Conservation (phyloP, 1,284 basidiomycete species). For the Rhodofomes roseus region DNA sequence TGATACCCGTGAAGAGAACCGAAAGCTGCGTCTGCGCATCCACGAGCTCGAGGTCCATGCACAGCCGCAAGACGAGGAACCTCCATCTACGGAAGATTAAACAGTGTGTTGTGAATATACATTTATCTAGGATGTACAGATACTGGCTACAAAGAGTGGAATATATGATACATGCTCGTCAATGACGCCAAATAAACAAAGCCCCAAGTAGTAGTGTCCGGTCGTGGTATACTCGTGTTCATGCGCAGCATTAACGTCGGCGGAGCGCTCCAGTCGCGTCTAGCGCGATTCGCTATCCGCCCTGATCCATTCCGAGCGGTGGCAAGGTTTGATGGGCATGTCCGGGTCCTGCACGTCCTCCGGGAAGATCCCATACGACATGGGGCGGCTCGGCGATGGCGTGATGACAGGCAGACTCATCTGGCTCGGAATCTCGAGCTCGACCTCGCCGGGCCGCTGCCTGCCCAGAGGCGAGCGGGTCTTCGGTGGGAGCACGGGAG, state of each 20-base stretch:
- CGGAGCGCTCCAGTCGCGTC: background rate
- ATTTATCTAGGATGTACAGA: background rate
- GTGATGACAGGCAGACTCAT: constrained; percentile 10
- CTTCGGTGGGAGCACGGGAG: constrained; percentile 14
- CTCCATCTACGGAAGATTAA: background rate
- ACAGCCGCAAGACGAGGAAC: background rate
- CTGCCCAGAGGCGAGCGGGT: background rate
- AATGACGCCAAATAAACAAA: background rate
- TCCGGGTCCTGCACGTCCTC: constrained; percentile 44
- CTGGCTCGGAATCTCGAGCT: background rate
- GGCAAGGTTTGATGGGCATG: constrained; percentile 49
- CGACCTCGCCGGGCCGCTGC: background rate
- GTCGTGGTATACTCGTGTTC: background rate
- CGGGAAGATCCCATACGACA: constrained; percentile 36
- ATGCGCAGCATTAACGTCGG: background rate
- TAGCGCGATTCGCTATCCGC: constrained; percentile 32
- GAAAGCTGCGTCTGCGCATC: constrained; percentile 33
- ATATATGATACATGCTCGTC: constrained; percentile 1
- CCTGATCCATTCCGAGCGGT: constrained; percentile 51
- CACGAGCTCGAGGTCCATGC: background rate
- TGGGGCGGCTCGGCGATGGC: constrained; percentile 11
- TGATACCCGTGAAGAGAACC: constrained; percentile 35
- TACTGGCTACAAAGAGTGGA: background rate
- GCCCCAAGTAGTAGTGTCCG: background rate
- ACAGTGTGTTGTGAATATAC: background rate